Conservation (phyloP, 306 rosid species). For the Vachellia collinsii region DNA sequence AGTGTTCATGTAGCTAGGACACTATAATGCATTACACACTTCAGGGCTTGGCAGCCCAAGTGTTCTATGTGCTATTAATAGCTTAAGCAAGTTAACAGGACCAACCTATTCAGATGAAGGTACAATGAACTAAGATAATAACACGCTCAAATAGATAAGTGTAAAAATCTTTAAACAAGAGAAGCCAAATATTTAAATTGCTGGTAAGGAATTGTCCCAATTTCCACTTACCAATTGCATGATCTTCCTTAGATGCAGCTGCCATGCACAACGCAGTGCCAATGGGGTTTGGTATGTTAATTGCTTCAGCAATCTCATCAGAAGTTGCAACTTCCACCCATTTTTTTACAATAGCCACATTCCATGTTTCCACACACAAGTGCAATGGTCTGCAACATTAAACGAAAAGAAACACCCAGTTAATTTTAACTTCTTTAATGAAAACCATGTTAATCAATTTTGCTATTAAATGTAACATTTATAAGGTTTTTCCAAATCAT, state of each 20-base stretch:
- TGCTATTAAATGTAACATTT: not conserved
- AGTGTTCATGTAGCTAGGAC: not conserved
- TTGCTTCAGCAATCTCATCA: constrained; percentile 68
- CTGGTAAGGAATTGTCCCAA: not conserved
- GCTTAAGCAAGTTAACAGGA: not conserved
- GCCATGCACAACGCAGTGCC: constrained; percentile 87
- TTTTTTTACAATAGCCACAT: constrained; percentile 70
- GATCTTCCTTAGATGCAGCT: constrained; percentile 74
- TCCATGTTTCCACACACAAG: constrained; percentile 78
- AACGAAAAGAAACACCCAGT: constrained; percentile 20
- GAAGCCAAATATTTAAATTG: constrained; percentile 7
- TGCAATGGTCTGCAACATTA: constrained; percentile 67
- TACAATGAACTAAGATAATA: not conserved
- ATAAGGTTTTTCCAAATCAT: not conserved
- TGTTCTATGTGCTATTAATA: not conserved
- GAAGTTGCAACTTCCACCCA: constrained; percentile 72
- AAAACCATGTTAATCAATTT: not conserved
- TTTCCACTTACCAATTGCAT: constrained; percentile 60
- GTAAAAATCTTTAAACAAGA: not conserved
- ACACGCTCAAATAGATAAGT: not conserved
- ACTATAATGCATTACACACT: not conserved
- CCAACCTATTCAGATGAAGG: constrained; percentile 3
- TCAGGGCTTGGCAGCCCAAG: not conserved
- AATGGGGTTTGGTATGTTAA: constrained; percentile 61
- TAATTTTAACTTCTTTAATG: not conserved